Conservation (phyloP, 768 basidiomycete genomes). For the Amanita jacksonii region DNA sequence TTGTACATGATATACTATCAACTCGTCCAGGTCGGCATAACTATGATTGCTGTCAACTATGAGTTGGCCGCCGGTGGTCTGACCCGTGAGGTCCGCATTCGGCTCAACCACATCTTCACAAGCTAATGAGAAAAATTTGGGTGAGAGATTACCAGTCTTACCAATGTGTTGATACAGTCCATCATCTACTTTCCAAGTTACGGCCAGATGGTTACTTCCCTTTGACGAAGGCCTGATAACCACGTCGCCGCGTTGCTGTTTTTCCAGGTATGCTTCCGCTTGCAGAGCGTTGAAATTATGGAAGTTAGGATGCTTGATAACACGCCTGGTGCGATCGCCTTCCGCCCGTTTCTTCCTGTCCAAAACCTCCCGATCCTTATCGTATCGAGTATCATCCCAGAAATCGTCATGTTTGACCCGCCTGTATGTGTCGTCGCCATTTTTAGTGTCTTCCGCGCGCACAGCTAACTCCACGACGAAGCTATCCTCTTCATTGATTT, state of each 20-base stretch:
- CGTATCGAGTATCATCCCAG: conserved; percentile 58
- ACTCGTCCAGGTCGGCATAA: conserved; percentile 91
- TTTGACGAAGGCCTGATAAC: conserved; percentile 95
- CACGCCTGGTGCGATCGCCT: conserved; percentile 66
- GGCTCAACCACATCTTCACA: conserved; percentile 67
- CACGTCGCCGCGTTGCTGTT: conserved; percentile 90
- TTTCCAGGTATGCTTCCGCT: conserved; percentile 83
- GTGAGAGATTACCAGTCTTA: conserved; percentile 17
- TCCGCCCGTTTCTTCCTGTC: conserved; percentile 81
- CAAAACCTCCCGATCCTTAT: conserved; percentile 62
- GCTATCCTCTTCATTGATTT: conserved; percentile 41
- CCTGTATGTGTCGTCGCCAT: conserved; percentile 55
- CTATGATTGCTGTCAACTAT: conserved; percentile 69
- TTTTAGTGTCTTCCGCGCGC: conserved; percentile 48
- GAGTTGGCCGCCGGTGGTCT: conserved; percentile 52
- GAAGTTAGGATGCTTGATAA: conserved; percentile 98
- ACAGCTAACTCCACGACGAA: conserved; percentile 72
- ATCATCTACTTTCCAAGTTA: conserved; percentile 99
- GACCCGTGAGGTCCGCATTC: conserved; percentile 66
- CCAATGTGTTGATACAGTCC: conserved; percentile 95
- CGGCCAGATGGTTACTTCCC: conserved; percentile 85
- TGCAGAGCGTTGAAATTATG: conserved; percentile 87
- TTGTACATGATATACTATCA: conserved; percentile 95
- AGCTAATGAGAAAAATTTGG: conserved; percentile 16
- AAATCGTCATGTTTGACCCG: conserved; percentile 46